Evolutionary conservation across 2,329 filamentous ascomycete species (phyloP).

Genomic region (Lecanosticta acicola): DNA sequence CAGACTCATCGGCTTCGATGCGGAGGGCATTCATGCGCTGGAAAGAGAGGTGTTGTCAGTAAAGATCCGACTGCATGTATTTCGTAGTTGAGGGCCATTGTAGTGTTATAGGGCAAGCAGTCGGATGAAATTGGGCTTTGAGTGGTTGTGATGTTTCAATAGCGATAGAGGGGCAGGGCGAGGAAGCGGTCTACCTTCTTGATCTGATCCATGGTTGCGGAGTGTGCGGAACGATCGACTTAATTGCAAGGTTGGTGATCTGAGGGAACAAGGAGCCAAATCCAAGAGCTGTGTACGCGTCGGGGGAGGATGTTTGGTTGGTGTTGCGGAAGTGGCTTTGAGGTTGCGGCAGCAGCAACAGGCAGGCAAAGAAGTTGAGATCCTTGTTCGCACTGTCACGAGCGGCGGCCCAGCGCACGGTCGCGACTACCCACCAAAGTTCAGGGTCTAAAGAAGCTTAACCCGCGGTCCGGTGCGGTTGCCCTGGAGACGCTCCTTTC

Average conservation of each 20-base stretch:
- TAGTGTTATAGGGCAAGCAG: too few species aligned
- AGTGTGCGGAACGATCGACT: neutral
- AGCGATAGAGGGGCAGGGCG: conserved; percentile 24
- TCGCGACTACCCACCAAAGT: neutral
- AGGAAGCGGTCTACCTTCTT: conserved; percentile 35
- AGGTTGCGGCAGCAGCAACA: neutral
- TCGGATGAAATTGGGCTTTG: too few species aligned
- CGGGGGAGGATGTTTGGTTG: neutral
- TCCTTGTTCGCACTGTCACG: neutral
- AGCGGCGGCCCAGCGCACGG: neutral
- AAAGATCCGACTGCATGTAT: too few species aligned
- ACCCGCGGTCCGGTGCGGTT: neutral
- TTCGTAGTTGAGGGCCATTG: neutral
- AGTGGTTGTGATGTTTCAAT: conserved; percentile 13
- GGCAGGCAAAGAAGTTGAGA: conserved; percentile 1
- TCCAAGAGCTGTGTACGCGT: neutral
- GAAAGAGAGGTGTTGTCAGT: conserved; percentile 17
- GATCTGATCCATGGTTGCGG: conserved; percentile 38
- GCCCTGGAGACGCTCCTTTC: neutral
- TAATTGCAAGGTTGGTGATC: conserved; percentile 1
- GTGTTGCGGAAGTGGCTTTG: neutral
- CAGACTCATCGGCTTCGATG: conserved; percentile 82
- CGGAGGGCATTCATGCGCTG: conserved; percentile 96
- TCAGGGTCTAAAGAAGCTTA: neutral
- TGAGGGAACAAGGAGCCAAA: neutral